Evolutionary conservation across 2,329 filamentous ascomycete species (phyloP).

Genomic region (Bipolaris bicolor): DNA sequence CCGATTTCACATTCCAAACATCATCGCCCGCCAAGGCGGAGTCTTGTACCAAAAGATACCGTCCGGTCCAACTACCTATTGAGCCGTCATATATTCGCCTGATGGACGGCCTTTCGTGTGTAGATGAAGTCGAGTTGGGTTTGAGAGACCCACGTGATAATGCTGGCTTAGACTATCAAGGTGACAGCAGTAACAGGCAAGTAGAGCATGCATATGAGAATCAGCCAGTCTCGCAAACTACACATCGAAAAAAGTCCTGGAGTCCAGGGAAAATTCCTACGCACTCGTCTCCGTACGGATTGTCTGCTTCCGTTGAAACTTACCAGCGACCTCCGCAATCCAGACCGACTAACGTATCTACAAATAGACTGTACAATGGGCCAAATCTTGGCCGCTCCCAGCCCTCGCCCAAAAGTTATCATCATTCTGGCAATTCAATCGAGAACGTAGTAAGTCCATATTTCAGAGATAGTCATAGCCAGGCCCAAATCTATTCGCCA

Average conservation of each 20-base stretch:
- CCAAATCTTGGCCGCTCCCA: conserved; percentile 1
- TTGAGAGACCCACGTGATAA: conserved; percentile 37
- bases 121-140: conserved; percentile 31
- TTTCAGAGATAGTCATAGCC: conserved; percentile 37
- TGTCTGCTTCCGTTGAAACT: conserved; percentile 3
- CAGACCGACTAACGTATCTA: conserved; percentile 10
- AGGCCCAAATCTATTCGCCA: conserved; percentile 18
- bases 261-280: conserved; percentile 26
- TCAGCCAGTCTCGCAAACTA: background rate
- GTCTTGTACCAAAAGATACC: background rate
- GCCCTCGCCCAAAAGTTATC: background rate
- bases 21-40: conserved; percentile 23
- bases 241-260: conserved; percentile 15
- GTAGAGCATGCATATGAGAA: background rate
- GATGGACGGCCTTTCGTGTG: conserved; percentile 37
- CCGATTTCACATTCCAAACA: conserved; percentile 29
- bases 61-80: conserved; percentile 20
- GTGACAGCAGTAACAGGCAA: conserved; percentile 3
- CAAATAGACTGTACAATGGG: conserved; percentile 13
- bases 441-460: conserved; percentile 51
- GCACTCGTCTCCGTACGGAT: conserved; percentile 23
- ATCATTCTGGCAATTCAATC: conserved; percentile 23
- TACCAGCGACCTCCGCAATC: conserved; percentile 9
- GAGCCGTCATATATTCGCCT: conserved; percentile 41
- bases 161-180: background rate